Percentiles rank a stretch among this genome's conserved stretches.
Evolutionary conservation across 2,329 filamentous ascomycete genomes (phyloP).

Genomic region (Fusarium sp.): DNA sequence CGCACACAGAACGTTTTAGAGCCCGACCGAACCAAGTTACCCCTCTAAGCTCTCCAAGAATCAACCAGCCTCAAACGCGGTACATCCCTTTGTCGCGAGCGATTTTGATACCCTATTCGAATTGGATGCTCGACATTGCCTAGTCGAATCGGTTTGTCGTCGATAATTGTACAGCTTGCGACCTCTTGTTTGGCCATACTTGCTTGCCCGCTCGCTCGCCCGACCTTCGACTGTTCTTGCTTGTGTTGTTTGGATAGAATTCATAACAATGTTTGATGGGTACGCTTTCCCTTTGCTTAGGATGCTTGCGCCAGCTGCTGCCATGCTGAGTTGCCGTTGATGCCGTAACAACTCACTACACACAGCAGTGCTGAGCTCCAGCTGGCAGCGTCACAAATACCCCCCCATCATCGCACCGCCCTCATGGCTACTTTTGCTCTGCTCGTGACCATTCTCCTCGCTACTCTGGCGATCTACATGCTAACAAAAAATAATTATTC

Average conservation of each 20-base stretch:
- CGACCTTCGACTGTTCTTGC: constrained; percentile 33
- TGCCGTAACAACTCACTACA: constrained; percentile 4
- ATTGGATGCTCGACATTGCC: constrained; percentile 20
- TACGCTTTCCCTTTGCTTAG: constrained; percentile 47
- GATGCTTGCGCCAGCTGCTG: constrained; percentile 3
- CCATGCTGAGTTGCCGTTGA: constrained; percentile 15
- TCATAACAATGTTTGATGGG: constrained; percentile 54
- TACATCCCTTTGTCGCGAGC: constrained; percentile 5
- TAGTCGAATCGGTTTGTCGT: constrained; percentile 17
- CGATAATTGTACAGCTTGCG: constrained; percentile 20
- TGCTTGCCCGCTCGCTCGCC: neutral
- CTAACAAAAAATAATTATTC: constrained; percentile 42
- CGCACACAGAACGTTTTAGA: constrained; percentile 41
- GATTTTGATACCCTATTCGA: constrained; percentile 24
- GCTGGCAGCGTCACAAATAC: constrained; percentile 4
- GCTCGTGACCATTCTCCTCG: constrained; percentile 24
- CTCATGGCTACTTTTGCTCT: constrained; percentile 26
- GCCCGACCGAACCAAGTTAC: constrained; percentile 42
- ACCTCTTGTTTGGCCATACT: constrained; percentile 20
- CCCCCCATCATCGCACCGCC: constrained; percentile 9
- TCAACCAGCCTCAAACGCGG: constrained; percentile 5
- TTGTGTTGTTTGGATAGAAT: constrained; percentile 29
- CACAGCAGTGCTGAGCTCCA: constrained; percentile 8
- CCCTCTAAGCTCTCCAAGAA: constrained; percentile 24
- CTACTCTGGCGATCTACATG: constrained; percentile 37